Evolutionary conservation across 2,329 filamentous ascomycete species (phyloP).

Genomic region (Clathrospora elynae): DNA sequence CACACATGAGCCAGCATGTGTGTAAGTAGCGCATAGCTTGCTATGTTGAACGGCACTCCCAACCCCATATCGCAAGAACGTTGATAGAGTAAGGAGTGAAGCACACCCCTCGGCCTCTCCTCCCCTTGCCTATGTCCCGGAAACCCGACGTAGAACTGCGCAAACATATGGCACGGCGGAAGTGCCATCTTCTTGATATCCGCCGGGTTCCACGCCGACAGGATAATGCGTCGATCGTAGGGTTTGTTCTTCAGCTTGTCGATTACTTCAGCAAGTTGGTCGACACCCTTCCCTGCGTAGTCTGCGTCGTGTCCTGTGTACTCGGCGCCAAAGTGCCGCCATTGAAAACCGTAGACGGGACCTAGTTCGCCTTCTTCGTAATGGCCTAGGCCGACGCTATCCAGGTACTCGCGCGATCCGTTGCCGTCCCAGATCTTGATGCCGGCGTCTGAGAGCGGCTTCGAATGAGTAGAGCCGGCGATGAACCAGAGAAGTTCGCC

Average conservation of each 20-base stretch:
- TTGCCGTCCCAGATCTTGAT: conserved; percentile 99
- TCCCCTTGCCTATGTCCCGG: conserved; percentile 51
- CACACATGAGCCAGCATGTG: conserved; percentile 93
- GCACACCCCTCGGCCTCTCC: conserved; percentile 62
- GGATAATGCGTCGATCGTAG: conserved; percentile 86
- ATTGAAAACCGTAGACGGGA: conserved; percentile 97
- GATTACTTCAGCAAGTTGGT: conserved; percentile 91
- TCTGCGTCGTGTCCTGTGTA: conserved; percentile 72
- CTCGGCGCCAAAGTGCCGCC: conserved; percentile 94
- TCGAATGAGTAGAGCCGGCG: conserved; percentile 78
- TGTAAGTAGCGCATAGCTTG: conserved; percentile 87
- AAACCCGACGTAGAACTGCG: conserved; percentile 90
- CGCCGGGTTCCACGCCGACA: conserved; percentile 91
- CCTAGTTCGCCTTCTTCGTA: conserved; percentile 88
- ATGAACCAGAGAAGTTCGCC: conserved; percentile 97
- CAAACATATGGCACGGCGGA: conserved; percentile 96
- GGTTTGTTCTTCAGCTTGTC: conserved; percentile 81
- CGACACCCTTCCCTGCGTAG: conserved; percentile 86
- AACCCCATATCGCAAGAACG: conserved; percentile 96
- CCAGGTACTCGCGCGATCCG: conserved; percentile 86
- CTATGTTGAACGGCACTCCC: conserved; percentile 97
- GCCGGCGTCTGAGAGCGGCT: conserved; percentile 74
- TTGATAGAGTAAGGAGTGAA: conserved; percentile 92
- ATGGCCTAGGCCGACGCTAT: conserved; percentile 78
- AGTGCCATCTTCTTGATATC: conserved; percentile 88